Base-by-base conservation (phyloP, 2,329 filamentous ascomycete genomes). In the Leptographium flavum region DNA sequence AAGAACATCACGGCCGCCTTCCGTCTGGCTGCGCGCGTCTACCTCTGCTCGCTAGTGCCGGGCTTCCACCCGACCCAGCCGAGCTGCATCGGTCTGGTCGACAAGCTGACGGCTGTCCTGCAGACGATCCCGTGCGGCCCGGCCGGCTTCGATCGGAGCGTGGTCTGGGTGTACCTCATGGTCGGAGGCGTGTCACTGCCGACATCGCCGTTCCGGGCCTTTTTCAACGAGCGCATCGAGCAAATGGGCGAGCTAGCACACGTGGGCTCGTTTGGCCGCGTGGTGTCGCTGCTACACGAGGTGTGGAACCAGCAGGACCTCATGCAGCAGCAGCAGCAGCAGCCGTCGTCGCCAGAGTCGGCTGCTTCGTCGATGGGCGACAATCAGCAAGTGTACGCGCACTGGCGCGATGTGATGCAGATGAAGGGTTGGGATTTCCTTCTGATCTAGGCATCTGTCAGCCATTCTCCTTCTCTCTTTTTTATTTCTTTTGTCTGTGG, bases 401-500 rank as follows among this genome's bases (percentile, higher is more conserved):
- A 88, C 79, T 96, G 90, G 90, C 75, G 90, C 67, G 85, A 94
- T 66, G 77, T 90, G 60, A 94, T 95, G 87, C 78, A 77, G 66
- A 77, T 81, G 67, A 92, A 90, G 68, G 79, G 79, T 55, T 94
- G 87, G 88, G 86, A 94, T 61, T 92, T 87, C 67, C 72, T 95
- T 63, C 76, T 95, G 63, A 88, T 95, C 65, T 94, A 53, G 55
- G 13, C 13, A 7, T 51, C 31, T 14, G 25, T 25, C 10, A 10
- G 19, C 14, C 3, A 17, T 49, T 50, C 43, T 51, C 41, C 44
- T 52, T 42, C n/a, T 45, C 47, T 48, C 51, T 53, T 50, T 47
- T 44, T 23, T 43, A 36, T 22, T 30, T 45, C 33, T 39, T 15
- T 19, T 23, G 37, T 25, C n/a, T 28, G 10, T 27, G n/a, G n/a